Evolutionary conservation across 305 asterid genomes (phyloP).

Genomic region (Plantago coronopus): DNA sequence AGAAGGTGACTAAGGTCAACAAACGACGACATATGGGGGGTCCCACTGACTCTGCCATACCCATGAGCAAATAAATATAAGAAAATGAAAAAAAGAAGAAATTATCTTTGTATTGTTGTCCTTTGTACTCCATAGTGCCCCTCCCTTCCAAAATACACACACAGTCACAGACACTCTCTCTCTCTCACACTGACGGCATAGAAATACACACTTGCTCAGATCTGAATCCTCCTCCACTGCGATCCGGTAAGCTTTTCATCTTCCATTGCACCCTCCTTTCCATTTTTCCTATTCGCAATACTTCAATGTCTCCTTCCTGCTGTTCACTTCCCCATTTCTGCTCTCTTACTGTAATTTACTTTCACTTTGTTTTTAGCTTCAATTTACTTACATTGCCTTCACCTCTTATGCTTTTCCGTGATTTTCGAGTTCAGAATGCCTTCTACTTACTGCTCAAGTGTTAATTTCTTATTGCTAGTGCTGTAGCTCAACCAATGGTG

Average conservation of each 20-base stretch:
- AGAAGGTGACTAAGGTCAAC: too few species aligned
- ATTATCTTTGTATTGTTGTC: not conserved
- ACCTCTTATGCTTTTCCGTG: not conserved
- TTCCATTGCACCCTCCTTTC: constrained; percentile 5
- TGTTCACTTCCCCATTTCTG: not conserved
- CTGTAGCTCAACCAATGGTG: too few species aligned
- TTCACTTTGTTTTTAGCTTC: constrained; percentile 1
- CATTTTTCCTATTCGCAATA: not conserved
- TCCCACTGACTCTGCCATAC: too few species aligned
- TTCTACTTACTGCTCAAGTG: too few species aligned
- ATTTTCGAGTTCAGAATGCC: not conserved
- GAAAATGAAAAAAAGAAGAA: too few species aligned
- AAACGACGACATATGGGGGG: too few species aligned
- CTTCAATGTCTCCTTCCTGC: constrained; percentile 6
- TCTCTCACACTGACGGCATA: constrained; percentile 11
- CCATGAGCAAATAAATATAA: too few species aligned
- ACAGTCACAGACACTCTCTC: not conserved
- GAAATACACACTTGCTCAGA: constrained; percentile 21
- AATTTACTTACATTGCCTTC: not conserved
- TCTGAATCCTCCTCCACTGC: constrained; percentile 28
- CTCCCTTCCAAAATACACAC: not conserved
- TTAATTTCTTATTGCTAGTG: too few species aligned
- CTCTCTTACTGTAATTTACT: too few species aligned
- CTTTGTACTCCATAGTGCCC: not conserved
- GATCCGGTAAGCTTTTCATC: constrained; percentile 27